Base-by-base conservation (phyloP, 768 basidiomycete genomes). In the Mycena sanguinolenta region DNA sequence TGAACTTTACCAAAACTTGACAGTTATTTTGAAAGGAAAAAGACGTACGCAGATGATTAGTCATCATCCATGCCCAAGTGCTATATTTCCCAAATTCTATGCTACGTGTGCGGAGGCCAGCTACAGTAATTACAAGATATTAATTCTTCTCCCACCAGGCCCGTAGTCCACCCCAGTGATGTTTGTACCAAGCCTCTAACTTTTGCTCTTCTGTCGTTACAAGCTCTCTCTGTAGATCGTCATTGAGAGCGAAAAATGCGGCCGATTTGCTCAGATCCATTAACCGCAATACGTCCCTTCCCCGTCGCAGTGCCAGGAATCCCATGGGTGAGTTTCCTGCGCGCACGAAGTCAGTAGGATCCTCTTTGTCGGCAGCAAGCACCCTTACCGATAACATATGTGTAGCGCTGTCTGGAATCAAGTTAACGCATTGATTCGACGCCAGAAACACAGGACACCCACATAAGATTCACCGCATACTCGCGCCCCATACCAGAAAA, bases 111-210 rank as follows among this genome's bases (percentile, higher is more conserved):
- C n/a, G n/a, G n/a, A n/a, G n/a, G n/a, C n/a, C n/a, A n/a, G 16
- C 14, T 25, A 38, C 23, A 9, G n/a, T 21, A 50, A 50, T 44
- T 64, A 53, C 52, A 53, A 17, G 19, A 58, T 39, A 50, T 46
- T 54, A 68, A 2, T 60, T 28, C 34, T 60, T 70, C 65, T 73
- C 72, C 72, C 72, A 73, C 72, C 72, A 73, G 9, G 49, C 69
- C 8, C 69, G 65, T 13, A 67, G 16, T 17, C 25, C 42, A 12
- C 72, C 69, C 72, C 72, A 73, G 25, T 62, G 58, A 10, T 64
- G 28, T 2, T 30, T 58, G 17, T 64, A 73, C 72, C 72, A 73
- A 30, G 16, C 49, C 65, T 32, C 2, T 36, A 73, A 67, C 16
- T n/a, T 59, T 55, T 3, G 19, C 14, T 70, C 21, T 36, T 63